Evolutionary conservation across 176 grass and related monocot species (phyloP).

Genomic region (Paspalum notatum): DNA sequence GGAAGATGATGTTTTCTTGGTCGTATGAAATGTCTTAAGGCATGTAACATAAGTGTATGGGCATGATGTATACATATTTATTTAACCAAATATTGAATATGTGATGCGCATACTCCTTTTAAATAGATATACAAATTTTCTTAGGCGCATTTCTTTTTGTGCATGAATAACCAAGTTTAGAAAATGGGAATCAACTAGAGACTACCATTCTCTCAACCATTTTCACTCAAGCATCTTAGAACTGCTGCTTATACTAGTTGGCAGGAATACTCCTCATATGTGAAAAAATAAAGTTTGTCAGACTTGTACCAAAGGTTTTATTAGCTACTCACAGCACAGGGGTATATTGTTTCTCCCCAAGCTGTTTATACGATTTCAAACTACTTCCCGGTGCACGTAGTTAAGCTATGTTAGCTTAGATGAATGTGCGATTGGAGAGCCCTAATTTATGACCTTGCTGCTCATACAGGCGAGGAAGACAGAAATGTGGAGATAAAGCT

Average conservation of each 20-base stretch:
- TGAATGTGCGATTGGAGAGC: not conserved
- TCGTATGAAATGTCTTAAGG: not conserved
- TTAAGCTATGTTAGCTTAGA: constrained; percentile 8
- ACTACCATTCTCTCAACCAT: constrained; percentile 9
- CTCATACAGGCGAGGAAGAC: constrained; percentile 92
- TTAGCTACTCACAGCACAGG: not conserved
- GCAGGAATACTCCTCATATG: constrained; percentile 9
- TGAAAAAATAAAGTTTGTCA: constrained; percentile 17
- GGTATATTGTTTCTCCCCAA: not conserved
- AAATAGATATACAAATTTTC: not conserved
- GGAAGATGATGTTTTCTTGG: not conserved
- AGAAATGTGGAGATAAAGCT: constrained; percentile 98
- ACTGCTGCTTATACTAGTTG: constrained; percentile 16
- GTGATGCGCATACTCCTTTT: constrained; percentile 1
- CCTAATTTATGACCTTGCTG: constrained; percentile 37
- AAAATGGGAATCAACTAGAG: not conserved
- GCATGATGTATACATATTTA: not conserved
- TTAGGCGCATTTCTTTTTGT: not conserved
- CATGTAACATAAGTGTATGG: not conserved
- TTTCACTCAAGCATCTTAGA: constrained; percentile 12
- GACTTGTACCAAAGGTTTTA: constrained; percentile 1
- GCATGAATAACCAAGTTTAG: not conserved
- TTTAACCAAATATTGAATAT: not conserved
- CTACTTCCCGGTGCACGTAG: constrained; percentile 27
- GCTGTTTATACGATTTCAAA: constrained; percentile 26